Conservation (phyloP, 306 rosid genomes). For the Dalbergia cochinchinensis region DNA sequence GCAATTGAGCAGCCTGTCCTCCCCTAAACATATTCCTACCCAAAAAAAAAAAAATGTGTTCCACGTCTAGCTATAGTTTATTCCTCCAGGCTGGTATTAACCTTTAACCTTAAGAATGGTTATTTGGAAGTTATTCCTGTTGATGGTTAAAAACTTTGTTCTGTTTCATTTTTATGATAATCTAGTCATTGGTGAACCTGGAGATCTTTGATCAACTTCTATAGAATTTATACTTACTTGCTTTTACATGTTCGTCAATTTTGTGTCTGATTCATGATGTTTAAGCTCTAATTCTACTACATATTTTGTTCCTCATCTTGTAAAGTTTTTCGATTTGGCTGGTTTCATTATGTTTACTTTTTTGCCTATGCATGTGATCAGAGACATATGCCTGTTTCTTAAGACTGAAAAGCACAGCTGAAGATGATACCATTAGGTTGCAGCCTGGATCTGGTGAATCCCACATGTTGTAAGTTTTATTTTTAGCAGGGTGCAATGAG, state of each 20-base stretch:
- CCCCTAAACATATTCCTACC: background rate
- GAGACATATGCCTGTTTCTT: slow-evolving; percentile 81
- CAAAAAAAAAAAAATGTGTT: background rate
- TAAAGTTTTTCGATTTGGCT: background rate
- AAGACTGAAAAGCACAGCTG: slow-evolving; percentile 84
- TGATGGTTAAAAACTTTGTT: background rate
- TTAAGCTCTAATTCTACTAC: background rate
- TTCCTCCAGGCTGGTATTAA: background rate
- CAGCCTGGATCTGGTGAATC: slow-evolving; percentile 96
- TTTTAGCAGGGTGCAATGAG: background rate
- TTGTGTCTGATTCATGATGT: slow-evolving; percentile 16
- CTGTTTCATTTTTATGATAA: slow-evolving; percentile 17
- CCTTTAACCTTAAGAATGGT: slow-evolving; percentile 3
- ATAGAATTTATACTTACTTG: background rate
- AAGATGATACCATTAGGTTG: slow-evolving; percentile 86
- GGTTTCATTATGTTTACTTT: slow-evolving; percentile 30
- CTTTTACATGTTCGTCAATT: slow-evolving; percentile 1
- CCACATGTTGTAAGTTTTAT: slow-evolving; percentile 75
- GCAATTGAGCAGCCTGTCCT: background rate
- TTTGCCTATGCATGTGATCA: slow-evolving; percentile 54
- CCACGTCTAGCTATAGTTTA: background rate
- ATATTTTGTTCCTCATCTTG: slow-evolving; percentile 5
- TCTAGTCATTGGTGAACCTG: slow-evolving; percentile 17
- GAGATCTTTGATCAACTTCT: slow-evolving; percentile 12
- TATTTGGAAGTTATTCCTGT: background rate